Percentiles rank a stretch among this genome's conserved stretches.
phyloP scores from a whole-genome alignment of 2,329 filamentous ascomycete species.

The Venturia nashicola region DNA sequence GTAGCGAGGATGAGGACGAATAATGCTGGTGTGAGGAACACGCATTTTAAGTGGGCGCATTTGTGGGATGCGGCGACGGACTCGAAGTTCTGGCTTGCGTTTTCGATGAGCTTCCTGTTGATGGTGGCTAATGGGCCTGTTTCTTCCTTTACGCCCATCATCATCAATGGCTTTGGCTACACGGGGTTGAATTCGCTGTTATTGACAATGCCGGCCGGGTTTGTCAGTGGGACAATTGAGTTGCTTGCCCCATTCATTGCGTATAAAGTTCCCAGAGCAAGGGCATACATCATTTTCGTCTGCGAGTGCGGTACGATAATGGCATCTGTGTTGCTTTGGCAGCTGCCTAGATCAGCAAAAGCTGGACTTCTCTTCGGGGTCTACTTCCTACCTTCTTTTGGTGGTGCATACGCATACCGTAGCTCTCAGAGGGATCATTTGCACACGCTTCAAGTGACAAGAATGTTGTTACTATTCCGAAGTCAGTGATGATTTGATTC shows the following conservation, averaged over 20 bases:
- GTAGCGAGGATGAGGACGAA: conserved; percentile 18
- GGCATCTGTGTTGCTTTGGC: conserved; percentile 31
- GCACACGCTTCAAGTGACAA: background rate
- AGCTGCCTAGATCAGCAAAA: conserved; percentile 27
- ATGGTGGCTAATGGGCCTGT: conserved; percentile 35
- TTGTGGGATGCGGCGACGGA: conserved; percentile 23
- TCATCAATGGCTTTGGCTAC: conserved; percentile 34
- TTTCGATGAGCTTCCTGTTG: conserved; percentile 26
- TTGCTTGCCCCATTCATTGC: conserved; percentile 29
- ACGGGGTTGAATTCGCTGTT: conserved; percentile 31
- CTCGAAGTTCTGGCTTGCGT: conserved; percentile 29
- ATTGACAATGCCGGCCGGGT: conserved; percentile 29
- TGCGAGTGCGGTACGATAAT: conserved; percentile 32
- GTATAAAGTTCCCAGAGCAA: conserved; percentile 23
- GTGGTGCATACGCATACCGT: conserved; percentile 37
- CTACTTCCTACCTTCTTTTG: conserved; percentile 35
- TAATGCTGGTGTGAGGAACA: conserved; percentile 25
- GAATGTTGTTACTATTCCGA: background rate
- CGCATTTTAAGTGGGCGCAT: conserved; percentile 32
- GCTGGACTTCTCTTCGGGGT: conserved; percentile 37
- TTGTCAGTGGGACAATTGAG: conserved; percentile 25
- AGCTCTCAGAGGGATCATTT: background rate
- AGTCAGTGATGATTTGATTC: background rate
- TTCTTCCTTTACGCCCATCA: conserved; percentile 33
- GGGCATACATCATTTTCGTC: conserved; percentile 28